Evolutionary conservation across 1,284 basidiomycete species (phyloP).

Genomic region (Ustilago lituana): DNA sequence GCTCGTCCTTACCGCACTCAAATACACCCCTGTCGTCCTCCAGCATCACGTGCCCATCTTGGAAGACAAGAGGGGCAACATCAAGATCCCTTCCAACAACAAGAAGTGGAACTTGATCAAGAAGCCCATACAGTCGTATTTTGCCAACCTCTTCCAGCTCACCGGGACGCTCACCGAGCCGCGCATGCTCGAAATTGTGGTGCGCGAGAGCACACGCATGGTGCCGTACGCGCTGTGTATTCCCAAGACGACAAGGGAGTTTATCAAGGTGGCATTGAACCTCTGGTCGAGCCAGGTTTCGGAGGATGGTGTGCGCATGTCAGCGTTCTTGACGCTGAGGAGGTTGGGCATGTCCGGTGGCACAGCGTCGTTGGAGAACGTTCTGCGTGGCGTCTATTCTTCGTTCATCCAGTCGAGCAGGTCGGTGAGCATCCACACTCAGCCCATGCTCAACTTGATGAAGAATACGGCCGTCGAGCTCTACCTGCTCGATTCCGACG

Average conservation of each 20-base stretch:
- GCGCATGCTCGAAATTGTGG: slow-evolving; percentile 72
- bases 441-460: slow-evolving; percentile 95
- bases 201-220: slow-evolving; percentile 63
- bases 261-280: slow-evolving; percentile 61
- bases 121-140: slow-evolving; percentile 80
- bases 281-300: slow-evolving; percentile 75
- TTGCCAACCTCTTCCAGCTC: slow-evolving; percentile 59
- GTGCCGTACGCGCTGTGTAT: slow-evolving; percentile 61
- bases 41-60: slow-evolving; percentile 89
- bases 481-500: slow-evolving; percentile 76
- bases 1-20: slow-evolving; percentile 84
- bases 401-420: slow-evolving; percentile 83
- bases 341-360: slow-evolving; percentile 83
- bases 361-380: slow-evolving; percentile 82
- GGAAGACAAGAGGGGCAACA: slow-evolving; percentile 65
- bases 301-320: slow-evolving; percentile 83
- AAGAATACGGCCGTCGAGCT: slow-evolving; percentile 96
- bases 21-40: slow-evolving; percentile 89
- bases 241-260: slow-evolving; percentile 57
- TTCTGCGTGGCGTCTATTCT: slow-evolving; percentile 89
- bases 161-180: slow-evolving; percentile 59
- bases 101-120: slow-evolving; percentile 75
- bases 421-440: slow-evolving; percentile 82
- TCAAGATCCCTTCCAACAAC: slow-evolving; percentile 70
- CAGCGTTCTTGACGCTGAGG: slow-evolving; percentile 86